Base-by-base conservation (phyloP, 1,139 yeast species). In the Torulaspora pretoriensis region DNA sequence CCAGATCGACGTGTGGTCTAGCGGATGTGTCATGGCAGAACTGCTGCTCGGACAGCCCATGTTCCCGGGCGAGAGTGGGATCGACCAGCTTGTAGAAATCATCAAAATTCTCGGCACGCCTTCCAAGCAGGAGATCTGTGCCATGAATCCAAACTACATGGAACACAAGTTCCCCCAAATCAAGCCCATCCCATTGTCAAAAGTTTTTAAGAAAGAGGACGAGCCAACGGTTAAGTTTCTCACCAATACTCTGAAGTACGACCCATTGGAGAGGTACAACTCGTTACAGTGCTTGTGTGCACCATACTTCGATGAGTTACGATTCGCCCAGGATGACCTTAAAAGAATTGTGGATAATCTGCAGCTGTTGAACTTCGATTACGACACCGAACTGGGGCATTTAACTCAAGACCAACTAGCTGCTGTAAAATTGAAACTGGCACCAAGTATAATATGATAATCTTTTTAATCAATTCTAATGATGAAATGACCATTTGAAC, bases 21-120 rank as follows among this genome's bases (percentile, higher is more conserved):
- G 96, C 9, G 97, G 96, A 16, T 92, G 98, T 70, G 98, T 92
- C 30, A 89, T 92, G 88, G 97, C 97, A 3, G 98, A 92, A 68
- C 72, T 92, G 60, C 80, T 90, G 56, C 75, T 92, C 47, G 97
- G 98, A 8, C 97, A 89, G 65, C 98, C 98, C 4, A 73, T 92
- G 53, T 92, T 92, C 70, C 98, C 98, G 8, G 98, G 98, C 42
- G 97, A 92, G 66, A 83, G 92, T 48, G 97, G 98, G 39, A 90
- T 92, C 51, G 98, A 92, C 68, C 98, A 92, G 68, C 76, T 92
- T 61, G 98, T 92, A 22, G 98, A 92, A 67, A 92, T 92, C 59
- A 92, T 92, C 65, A 92, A 92, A 67, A 88, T 92, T 25, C 74
- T 92, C 62, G 98, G 98, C 9, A 92, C 98, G 1, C 98, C 98